Evolutionary conservation across 257 asterid genomes (phyloP).

Genomic region (Solanum appendiculatum): DNA sequence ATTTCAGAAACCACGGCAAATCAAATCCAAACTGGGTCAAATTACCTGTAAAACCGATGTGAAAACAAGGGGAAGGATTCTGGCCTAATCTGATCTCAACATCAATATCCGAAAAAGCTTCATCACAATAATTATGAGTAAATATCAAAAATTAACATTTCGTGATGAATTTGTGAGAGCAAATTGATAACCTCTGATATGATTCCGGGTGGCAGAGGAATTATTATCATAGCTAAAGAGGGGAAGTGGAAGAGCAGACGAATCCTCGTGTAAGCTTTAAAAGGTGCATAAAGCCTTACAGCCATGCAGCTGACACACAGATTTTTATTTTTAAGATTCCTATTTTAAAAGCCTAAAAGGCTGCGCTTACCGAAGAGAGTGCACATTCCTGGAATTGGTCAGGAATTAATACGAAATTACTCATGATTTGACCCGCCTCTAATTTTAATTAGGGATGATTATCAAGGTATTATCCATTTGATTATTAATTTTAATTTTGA

Average conservation of each 20-base stretch:
- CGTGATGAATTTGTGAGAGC: neutral
- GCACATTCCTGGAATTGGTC: neutral
- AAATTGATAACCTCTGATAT: neutral
- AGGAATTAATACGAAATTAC: neutral
- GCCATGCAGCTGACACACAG: constrained; percentile 11
- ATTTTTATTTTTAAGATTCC: neutral
- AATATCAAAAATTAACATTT: constrained; percentile 4
- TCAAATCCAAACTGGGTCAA: neutral
- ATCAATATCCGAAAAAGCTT: neutral
- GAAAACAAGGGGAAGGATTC: constrained; percentile 2
- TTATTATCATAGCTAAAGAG: constrained; percentile 23
- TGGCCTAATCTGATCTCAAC: constrained; percentile 25
- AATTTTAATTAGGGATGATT: neutral
- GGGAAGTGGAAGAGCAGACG: constrained; percentile 23
- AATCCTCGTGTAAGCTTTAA: constrained; percentile 49
- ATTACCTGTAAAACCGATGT: neutral
- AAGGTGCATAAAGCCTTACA: constrained; percentile 13
- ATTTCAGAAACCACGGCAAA: neutral
- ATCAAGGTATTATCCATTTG: neutral
- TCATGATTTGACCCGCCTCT: neutral
- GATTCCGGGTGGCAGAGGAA: constrained; percentile 38
- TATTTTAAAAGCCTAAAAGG: neutral
- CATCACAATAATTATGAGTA: neutral
- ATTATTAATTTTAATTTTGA: neutral
- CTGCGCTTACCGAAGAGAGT: neutral